Evolutionary conservation across 2,329 filamentous ascomycete genomes (phyloP), one percentile per base, ranked within the genome.

Genomic region (Zymoseptoria ardabiliae): DNA sequence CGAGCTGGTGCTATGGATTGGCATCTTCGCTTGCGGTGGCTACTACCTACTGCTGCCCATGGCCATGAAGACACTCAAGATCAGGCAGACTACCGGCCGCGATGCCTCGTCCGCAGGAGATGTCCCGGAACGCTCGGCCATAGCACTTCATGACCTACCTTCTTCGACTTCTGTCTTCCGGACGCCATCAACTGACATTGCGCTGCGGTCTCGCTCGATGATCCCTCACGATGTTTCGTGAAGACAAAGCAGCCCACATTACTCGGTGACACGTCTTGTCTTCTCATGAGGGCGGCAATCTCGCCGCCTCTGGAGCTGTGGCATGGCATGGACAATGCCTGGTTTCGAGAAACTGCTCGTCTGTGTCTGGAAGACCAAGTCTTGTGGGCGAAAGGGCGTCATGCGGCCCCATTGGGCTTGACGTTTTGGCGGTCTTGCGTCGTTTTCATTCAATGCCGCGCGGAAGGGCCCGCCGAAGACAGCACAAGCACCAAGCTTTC

Each of bases 1-100:
- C 0, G 86, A 89, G 70, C 76, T 89, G 55, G 74, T 79, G 0
- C 75, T 90, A 1, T 90, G 87, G 87, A 77, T 83, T 50, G 86
- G 86, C 0, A 79, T 89, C 2, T 85, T 88, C 71, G 80, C 81
- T 0, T 85, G 82, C 60, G 86, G 86, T 0, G 83, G 79, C 1
- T 85, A 85, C 61, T 88, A 84, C 66, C 87, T 88, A 64, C 70
- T 89, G 2, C 57, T 78, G 11, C 85, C 86, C 1, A 86, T 83
- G 83, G 11, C 13, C 11, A 61, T 82, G 0, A 71, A 71, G 59
- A 69, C 72, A 56, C 77, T 62, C 49, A 54, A 62, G 17, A 59
- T 25, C 19, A 41, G 25, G 1, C 35, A 17, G 35, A 1, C 35
- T 11, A 30, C 8, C 51, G 17, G 35, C 17, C 13, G 17, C 54